phyloP scores from a whole-genome alignment of 2,329 filamentous ascomycete species.

The Colletotrichum sidae region DNA sequence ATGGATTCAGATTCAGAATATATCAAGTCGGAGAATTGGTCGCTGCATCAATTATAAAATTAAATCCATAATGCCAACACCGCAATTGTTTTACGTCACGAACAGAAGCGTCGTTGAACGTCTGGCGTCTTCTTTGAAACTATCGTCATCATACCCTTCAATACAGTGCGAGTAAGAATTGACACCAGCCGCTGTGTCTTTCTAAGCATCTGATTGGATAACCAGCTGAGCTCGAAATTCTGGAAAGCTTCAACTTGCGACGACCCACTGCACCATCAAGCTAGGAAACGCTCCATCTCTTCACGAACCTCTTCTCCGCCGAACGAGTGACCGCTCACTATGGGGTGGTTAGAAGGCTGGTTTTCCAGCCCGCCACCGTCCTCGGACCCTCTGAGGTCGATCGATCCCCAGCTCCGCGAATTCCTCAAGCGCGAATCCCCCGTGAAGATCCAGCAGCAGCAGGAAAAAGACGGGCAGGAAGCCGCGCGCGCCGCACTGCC shows the following conservation, averaged over 20 bases:
- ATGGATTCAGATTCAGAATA: no score
- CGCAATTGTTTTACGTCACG: no score
- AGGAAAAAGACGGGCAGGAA: constrained; percentile 1
- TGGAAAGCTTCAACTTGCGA: constrained; percentile 33
- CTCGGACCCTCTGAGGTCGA: constrained; percentile 73
- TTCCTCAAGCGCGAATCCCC: constrained; percentile 88
- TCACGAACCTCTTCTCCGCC: no score
- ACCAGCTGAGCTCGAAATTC: constrained; percentile 30
- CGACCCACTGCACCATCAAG: background rate
- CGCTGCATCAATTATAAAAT: no score
- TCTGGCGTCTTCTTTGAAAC: no score
- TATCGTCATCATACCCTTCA: no score
- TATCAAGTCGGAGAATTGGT: no score
- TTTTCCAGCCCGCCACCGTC: constrained; percentile 61
- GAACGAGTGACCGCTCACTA: constrained; percentile 43
- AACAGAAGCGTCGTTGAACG: no score
- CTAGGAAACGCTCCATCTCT: background rate
- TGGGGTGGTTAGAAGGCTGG: constrained; percentile 68
- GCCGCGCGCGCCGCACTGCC: constrained; percentile 18
- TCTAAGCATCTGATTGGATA: constrained; percentile 33
- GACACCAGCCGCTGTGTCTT: constrained; percentile 15
- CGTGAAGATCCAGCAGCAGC: constrained; percentile 67
- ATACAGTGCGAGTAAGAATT: background rate
- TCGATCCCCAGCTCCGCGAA: constrained; percentile 86
- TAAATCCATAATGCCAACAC: no score